phyloP scores from a whole-genome alignment of 1,284 basidiomycete species.

The Sporisorium iseilematis-ciliati region DNA sequence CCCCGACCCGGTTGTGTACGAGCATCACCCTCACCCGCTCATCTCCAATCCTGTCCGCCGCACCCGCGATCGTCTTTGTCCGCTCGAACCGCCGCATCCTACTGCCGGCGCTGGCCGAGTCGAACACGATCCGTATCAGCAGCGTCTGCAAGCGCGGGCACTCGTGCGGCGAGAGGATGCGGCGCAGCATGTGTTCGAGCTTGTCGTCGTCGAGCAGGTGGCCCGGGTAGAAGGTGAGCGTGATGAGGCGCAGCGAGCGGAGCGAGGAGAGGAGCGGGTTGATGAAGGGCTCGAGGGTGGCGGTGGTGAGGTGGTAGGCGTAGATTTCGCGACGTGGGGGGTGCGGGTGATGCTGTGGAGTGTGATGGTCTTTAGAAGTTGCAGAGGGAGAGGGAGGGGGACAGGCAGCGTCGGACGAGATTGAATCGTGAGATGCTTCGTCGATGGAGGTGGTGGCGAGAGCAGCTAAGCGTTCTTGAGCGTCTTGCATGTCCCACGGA shows the following conservation, averaged over 20 bases:
- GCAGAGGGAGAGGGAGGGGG: background rate
- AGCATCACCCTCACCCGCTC: slow-evolving; percentile 42
- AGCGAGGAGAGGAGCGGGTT: slow-evolving; percentile 34
- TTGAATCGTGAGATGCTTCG: background rate
- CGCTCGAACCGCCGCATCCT: slow-evolving; percentile 43
- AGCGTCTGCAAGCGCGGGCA: slow-evolving; percentile 29
- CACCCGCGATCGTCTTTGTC: slow-evolving; percentile 52
- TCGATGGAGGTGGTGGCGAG: slow-evolving; percentile 6
- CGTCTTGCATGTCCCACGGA: slow-evolving; percentile 53
- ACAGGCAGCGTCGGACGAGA: background rate
- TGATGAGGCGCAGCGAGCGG: slow-evolving; percentile 41
- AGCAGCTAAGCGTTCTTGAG: slow-evolving; percentile 40
- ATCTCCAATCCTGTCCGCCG: slow-evolving; percentile 44
- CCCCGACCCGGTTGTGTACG: slow-evolving; percentile 22
- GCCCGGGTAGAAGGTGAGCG: slow-evolving; percentile 50
- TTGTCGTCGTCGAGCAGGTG: slow-evolving; percentile 54
- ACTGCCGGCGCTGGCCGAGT: slow-evolving; percentile 31
- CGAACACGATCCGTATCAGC: slow-evolving; percentile 42
- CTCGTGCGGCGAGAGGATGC: slow-evolving; percentile 34
- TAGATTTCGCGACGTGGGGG: slow-evolving; percentile 33
- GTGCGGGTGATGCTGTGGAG: background rate
- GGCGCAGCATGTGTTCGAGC: slow-evolving; percentile 50
- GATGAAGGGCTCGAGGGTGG: slow-evolving; percentile 50
- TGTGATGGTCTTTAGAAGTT: no score
- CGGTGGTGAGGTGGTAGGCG: slow-evolving; percentile 49